Base-by-base conservation (phyloP, 1,284 basidiomycete species). In the Ustilago vetiveriae region DNA sequence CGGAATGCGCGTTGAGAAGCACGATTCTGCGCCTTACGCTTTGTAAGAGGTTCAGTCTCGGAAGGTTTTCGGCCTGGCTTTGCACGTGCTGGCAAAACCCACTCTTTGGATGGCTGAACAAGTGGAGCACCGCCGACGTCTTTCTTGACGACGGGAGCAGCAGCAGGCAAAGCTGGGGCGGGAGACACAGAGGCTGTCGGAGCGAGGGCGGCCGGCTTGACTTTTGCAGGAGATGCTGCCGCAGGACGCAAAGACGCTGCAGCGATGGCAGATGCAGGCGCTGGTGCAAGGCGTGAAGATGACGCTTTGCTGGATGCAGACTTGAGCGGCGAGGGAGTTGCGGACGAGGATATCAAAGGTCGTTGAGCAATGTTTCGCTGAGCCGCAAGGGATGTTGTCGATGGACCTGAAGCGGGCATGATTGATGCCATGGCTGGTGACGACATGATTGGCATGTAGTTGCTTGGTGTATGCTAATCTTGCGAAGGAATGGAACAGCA, bases 1-100 rank as follows among this genome's bases (percentile, higher is more conserved):
- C 77, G 64, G 33, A 79, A 79, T 8, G 77, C 77, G 9, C 77
- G 59, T 40, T 79, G 77, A 22, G 72, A 74, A 11, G 77, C 77
- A 6, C 77, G 63, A 32, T 79, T 79, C 41, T 79, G 77, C 1
- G 77, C 75, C 51, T 81, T 79, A 38, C 80, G 79, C 45, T 82
- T 82, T 9, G 80, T 82, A 19, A 74, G 67, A 0, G 77, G 79
- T 38, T 79, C 76, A 4, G 70, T 66, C 35, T 72, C 75, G 22
- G 72, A 75, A 2, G 79, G 80, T 57, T 82, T 82, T 7, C 80
- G 71, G n/a, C 80, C 80, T 0, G 80, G 78, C 33, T 82, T 82
- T 41, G 79, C 77, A 2, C 80, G 70, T 14, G 74, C 72, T 9
- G 80, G 80, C 1, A 82, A 66, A 9, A 82, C 79, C 79, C 79